These are phyloP conservation scores for Globisporangium paroecandrum DNA, from an alignment of 352 stramenopile species.

Conservation along the genomic window DNA sequence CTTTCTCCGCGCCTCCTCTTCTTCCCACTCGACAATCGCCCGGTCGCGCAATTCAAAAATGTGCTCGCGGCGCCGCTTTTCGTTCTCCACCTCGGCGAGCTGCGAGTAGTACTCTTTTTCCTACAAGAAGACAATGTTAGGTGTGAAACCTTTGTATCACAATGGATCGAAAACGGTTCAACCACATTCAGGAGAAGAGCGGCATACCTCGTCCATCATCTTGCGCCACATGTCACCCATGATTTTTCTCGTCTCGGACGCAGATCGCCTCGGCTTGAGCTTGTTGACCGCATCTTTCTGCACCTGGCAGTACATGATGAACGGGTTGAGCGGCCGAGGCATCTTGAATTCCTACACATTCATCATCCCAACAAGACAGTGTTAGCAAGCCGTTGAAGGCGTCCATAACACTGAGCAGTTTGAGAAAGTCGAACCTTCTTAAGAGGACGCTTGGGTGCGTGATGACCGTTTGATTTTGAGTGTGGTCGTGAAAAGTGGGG, in stretches of 20 bases:
- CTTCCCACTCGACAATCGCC: conserved; percentile 71
- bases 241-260: conserved; percentile 73
- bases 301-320: conserved; percentile 82
- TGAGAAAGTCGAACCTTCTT: conserved; percentile 18
- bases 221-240: conserved; percentile 83
- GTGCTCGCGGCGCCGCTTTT: conserved; percentile 71
- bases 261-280: conserved; percentile 50
- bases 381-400: not conserved
- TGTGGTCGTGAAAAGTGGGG: conserved; percentile 15
- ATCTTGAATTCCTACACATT: conserved; percentile 27
- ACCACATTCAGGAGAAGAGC: not conserved
- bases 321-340: conserved; percentile 72
- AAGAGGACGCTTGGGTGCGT: conserved; percentile 22
- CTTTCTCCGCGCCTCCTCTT: conserved; percentile 64
- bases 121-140: conserved; percentile 12
- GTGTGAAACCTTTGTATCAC: not conserved
- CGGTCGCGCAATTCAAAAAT: conserved; percentile 68
- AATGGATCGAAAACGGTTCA: not conserved
- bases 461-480: conserved; percentile 20
- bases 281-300: conserved; percentile 63
- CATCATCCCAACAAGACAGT: not conserved
- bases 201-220: conserved; percentile 57
- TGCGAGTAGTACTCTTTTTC: conserved; percentile 80
- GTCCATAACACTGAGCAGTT: not conserved
- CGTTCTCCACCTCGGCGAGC: conserved; percentile 73